Conservation (phyloP, 225 moss, liverwort and hornwort species). For the Bryum argenteum region DNA sequence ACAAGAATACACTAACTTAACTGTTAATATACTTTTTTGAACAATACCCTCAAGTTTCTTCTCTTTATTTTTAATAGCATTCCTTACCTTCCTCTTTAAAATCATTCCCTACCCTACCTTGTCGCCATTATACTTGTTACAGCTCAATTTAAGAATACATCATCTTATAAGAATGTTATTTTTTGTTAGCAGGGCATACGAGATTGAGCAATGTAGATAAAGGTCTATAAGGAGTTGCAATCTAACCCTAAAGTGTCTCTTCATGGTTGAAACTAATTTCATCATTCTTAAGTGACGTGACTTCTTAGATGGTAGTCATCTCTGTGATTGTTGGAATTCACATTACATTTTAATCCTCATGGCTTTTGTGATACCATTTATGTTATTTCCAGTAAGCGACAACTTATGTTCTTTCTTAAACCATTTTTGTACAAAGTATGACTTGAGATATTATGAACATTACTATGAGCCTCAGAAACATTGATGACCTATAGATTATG, state of each 20-base stretch:
- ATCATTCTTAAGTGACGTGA: accelerated
- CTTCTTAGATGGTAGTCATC: background rate
- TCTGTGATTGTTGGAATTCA: background rate
- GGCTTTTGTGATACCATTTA: background rate
- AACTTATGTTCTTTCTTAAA: background rate
- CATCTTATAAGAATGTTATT: too few relatives aligned
- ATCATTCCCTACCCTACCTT: background rate
- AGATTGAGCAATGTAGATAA: too few relatives aligned
- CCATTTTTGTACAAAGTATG: background rate
- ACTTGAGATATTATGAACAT: background rate
- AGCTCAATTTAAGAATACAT: too few relatives aligned
- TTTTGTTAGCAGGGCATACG: too few relatives aligned
- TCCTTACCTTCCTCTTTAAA: background rate
- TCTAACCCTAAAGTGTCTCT: constrained; percentile 3
- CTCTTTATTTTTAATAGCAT: background rate
- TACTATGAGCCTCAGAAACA: background rate
- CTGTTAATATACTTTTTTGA: background rate
- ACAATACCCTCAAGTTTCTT: background rate
- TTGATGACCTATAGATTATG: background rate
- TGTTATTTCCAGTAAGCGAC: background rate
- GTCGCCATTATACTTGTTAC: accelerated
- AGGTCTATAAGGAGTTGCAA: background rate
- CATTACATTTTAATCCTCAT: accelerated
- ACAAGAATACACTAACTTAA: background rate
- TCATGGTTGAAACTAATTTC: background rate